Percentiles rank a stretch among this genome's conserved stretches.
These are phyloP conservation scores for Fusarium camptoceras DNA, from an alignment of 2,329 filamentous ascomycete species.

Conservation along the genomic window DNA sequence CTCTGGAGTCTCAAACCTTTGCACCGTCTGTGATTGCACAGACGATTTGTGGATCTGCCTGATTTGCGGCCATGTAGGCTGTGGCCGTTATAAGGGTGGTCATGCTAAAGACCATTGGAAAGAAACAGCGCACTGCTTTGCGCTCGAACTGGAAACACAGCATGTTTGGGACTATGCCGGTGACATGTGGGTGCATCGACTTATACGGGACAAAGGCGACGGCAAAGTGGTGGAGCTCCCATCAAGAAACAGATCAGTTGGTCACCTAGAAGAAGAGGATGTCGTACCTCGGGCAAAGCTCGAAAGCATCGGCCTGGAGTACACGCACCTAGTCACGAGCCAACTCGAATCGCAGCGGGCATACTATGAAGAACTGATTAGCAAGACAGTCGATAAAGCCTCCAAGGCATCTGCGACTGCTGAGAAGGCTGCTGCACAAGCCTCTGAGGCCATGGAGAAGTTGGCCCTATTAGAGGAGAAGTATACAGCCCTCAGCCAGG, in stretches of 20 bases:
- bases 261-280: constrained; percentile 65
- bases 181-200: constrained; percentile 93
- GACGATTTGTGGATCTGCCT: constrained; percentile 95
- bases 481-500: constrained; percentile 60
- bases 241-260: constrained; percentile 56
- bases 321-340: constrained; percentile 90
- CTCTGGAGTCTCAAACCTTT: constrained; percentile 74
- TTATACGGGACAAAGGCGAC: constrained; percentile 93
- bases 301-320: constrained; percentile 88
- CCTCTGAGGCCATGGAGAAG: constrained; percentile 62
- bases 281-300: constrained; percentile 77
- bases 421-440: constrained; percentile 67
- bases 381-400: constrained; percentile 90
- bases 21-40: constrained; percentile 81
- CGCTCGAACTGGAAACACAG: constrained; percentile 91
- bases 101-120: constrained; percentile 96
- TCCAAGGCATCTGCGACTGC: constrained; percentile 76
- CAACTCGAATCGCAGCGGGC: constrained; percentile 92
- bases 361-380: constrained; percentile 94
- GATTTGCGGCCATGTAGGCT: constrained; percentile 92
- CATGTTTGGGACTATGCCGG: constrained; percentile 98
- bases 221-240: constrained; percentile 94
- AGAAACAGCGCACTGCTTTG: constrained; percentile 87
- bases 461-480: constrained; percentile 63
- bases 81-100: constrained; percentile 91